Evolutionary conservation across 257 asterid species (phyloP).

Genomic region (Forsythia suspensa): DNA sequence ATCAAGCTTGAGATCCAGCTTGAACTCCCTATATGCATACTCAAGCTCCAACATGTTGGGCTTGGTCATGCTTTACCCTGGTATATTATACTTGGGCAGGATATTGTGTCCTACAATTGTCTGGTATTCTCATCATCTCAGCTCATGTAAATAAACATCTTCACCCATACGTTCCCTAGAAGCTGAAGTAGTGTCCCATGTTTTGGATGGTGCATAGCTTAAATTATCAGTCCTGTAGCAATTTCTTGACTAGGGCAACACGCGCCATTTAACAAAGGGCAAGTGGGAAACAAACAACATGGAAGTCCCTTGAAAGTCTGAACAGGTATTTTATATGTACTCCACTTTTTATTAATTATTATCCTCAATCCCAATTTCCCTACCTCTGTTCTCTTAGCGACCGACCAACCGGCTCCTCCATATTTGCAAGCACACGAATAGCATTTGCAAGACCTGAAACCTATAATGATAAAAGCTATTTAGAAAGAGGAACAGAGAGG

Average conservation of each 20-base stretch:
- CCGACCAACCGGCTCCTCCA: conserved; percentile 89
- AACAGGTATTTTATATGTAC: background rate
- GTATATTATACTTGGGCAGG: background rate
- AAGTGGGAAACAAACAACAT: background rate
- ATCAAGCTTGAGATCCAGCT: background rate
- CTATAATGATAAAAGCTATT: conserved; percentile 25
- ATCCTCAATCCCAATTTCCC: conserved; percentile 4
- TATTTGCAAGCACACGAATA: conserved; percentile 63
- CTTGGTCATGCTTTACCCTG: background rate
- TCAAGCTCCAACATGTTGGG: background rate
- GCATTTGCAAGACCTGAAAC: conserved; percentile 67
- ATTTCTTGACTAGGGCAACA: background rate
- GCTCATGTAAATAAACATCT: background rate
- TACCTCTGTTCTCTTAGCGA: conserved; percentile 73
- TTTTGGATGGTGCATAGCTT: background rate
- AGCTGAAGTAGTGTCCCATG: background rate
- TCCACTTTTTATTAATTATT: background rate
- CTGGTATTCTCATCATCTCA: background rate
- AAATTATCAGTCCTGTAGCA: background rate
- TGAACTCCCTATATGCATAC: background rate
- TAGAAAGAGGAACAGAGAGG: background rate
- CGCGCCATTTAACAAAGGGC: background rate
- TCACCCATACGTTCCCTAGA: background rate
- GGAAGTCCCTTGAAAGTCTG: background rate
- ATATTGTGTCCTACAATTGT: background rate